These are phyloP conservation scores for Aspergillus vadensis DNA, from an alignment of 2,329 filamentous ascomycete genomes.

Conservation along the genomic window DNA sequence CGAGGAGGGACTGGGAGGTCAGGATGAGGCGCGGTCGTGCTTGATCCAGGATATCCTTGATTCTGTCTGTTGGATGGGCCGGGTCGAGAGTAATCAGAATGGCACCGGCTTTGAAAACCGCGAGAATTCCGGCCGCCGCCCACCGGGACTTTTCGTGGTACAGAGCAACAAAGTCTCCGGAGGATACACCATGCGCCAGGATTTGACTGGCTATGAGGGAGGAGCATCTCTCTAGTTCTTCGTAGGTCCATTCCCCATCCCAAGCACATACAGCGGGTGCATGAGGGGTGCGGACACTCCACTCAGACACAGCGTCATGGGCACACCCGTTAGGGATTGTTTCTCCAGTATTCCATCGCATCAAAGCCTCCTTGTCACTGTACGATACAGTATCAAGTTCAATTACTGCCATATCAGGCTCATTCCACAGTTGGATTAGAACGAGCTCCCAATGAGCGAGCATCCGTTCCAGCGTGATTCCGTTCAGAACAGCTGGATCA, in stretches of 20 bases:
- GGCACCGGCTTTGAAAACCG: neutral
- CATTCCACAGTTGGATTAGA: neutral
- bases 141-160: neutral
- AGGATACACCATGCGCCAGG: neutral
- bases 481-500: neutral
- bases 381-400: neutral
- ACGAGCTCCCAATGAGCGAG: neutral
- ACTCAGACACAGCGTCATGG: neutral
- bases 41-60: neutral
- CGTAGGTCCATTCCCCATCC: neutral
- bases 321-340: neutral
- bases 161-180: neutral
- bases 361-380: neutral
- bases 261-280: neutral
- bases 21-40: neutral
- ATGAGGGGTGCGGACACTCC: neutral
- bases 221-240: neutral
- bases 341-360: neutral
- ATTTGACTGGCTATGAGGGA: neutral
- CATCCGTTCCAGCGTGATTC: neutral
- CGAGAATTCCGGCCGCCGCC: neutral
- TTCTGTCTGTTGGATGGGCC: neutral
- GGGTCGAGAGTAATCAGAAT: neutral
- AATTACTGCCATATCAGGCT: neutral
- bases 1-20: neutral